Percentiles rank a stretch among this genome's conserved stretches.
Evolutionary conservation across 306 rosid genomes (phyloP).

Genomic region (Acacia confusa): DNA sequence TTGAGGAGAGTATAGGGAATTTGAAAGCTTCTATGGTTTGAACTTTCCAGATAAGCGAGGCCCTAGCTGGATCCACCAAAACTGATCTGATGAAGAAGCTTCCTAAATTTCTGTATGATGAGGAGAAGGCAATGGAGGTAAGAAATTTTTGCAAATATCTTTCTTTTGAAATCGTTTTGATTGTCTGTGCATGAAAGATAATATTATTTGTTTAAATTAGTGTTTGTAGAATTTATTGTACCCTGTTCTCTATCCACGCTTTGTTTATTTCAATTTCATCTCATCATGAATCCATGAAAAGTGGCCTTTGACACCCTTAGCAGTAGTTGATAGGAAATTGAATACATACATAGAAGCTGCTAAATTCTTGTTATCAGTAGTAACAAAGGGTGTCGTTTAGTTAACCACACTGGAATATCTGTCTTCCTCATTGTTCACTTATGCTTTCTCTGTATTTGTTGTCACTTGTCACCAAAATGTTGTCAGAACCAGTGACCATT

Average conservation of each 20-base stretch:
- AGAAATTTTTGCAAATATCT: background rate
- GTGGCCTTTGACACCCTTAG: background rate
- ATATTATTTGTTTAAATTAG: background rate
- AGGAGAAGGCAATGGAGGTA: background rate
- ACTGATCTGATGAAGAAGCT: conserved; percentile 7
- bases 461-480: background rate
- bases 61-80: background rate
- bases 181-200: background rate
- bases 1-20: background rate
- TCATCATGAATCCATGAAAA: background rate
- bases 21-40: background rate
- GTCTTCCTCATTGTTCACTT: background rate
- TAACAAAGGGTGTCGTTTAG: background rate
- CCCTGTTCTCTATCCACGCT: background rate
- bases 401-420: background rate
- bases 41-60: background rate
- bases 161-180: background rate
- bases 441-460: background rate
- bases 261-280: background rate
- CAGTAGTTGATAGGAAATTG: background rate
- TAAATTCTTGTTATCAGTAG: background rate
- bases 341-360: background rate
- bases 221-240: background rate
- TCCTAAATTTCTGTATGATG: conserved; percentile 5
- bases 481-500: background rate